Evolutionary conservation across 2,329 filamentous ascomycete genomes (phyloP).

Genomic region (Fusarium acutatum): DNA sequence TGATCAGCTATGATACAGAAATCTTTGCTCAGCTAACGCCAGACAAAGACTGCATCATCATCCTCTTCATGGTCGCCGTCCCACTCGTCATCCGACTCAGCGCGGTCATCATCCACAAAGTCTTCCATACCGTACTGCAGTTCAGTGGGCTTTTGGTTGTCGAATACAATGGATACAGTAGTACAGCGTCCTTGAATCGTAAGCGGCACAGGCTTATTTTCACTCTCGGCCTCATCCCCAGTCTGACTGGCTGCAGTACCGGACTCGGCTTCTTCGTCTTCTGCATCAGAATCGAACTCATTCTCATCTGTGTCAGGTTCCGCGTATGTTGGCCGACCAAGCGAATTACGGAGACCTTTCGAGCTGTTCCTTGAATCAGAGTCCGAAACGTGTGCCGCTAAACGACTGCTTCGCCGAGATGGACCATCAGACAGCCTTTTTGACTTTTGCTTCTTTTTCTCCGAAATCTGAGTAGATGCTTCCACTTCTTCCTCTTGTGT

Average conservation of each 20-base stretch:
- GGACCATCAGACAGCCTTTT: constrained; percentile 33
- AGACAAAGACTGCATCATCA: constrained; percentile 47
- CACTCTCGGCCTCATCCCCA: constrained; percentile 5
- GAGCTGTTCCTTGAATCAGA: constrained; percentile 36
- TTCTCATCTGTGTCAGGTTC: constrained; percentile 58
- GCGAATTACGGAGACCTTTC: constrained; percentile 26
- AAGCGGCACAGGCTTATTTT: constrained; percentile 53
- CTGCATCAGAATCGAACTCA: constrained; percentile 46
- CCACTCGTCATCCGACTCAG: constrained; percentile 66
- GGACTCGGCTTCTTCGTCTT: constrained; percentile 20
- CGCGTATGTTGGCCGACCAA: constrained; percentile 48
- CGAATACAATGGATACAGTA: constrained; percentile 75
- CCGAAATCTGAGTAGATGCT: not conserved
- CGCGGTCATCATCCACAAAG: constrained; percentile 69
- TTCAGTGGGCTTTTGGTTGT: constrained; percentile 78
- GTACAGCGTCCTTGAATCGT: constrained; percentile 76
- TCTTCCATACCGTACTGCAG: constrained; percentile 75
- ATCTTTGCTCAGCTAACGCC: constrained; percentile 23
- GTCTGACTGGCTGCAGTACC: not conserved
- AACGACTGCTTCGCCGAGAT: constrained; percentile 50
- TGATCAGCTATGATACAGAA: not conserved
- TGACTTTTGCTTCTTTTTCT: constrained; percentile 26
- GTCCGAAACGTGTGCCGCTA: constrained; percentile 43
- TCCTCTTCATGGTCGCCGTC: constrained; percentile 65
- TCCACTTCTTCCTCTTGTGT: constrained; percentile 2